phyloP scores from a whole-genome alignment of 306 rosid genomes.

The Acmispon strigosus region DNA sequence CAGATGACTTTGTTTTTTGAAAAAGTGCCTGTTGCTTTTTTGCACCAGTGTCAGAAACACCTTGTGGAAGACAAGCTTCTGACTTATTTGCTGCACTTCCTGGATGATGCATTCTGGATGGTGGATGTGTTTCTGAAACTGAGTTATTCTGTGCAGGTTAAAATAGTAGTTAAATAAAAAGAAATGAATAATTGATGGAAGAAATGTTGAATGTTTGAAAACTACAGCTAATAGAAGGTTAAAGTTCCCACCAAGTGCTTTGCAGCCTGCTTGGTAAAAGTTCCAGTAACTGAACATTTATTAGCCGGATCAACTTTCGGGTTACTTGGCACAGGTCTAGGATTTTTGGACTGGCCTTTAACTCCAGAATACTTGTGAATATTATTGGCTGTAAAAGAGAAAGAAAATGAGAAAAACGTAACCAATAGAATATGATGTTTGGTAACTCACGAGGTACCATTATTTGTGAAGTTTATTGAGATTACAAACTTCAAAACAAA shows the following conservation, averaged over 20 bases:
- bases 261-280: slow-evolving; percentile 35
- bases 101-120: slow-evolving; percentile 13
- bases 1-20: slow-evolving; percentile 60
- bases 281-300: slow-evolving; percentile 40
- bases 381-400: slow-evolving; percentile 24
- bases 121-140: slow-evolving; percentile 25
- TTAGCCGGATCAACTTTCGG: slow-evolving; percentile 30
- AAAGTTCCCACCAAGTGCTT: slow-evolving; percentile 57
- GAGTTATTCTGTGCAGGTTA: slow-evolving; percentile 42
- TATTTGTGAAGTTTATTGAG: neutral
- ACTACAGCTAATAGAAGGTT: slow-evolving; percentile 15
- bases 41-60: slow-evolving; percentile 24
- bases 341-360: slow-evolving; percentile 26
- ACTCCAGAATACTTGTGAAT: slow-evolving; percentile 31
- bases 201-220: slow-evolving; percentile 1
- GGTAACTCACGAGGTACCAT: neutral
- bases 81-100: slow-evolving; percentile 30
- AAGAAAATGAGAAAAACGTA: slow-evolving; percentile 16
- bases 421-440: neutral
- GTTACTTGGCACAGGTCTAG: slow-evolving; percentile 23
- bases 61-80: slow-evolving; percentile 29
- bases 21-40: slow-evolving; percentile 28
- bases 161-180: slow-evolving; percentile 4
- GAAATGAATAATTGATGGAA: neutral
- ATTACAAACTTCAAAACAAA: slow-evolving; percentile 7